These are phyloP conservation scores for Withania somnifera DNA, from an alignment of 305 asterid species.

Conservation along the genomic window DNA sequence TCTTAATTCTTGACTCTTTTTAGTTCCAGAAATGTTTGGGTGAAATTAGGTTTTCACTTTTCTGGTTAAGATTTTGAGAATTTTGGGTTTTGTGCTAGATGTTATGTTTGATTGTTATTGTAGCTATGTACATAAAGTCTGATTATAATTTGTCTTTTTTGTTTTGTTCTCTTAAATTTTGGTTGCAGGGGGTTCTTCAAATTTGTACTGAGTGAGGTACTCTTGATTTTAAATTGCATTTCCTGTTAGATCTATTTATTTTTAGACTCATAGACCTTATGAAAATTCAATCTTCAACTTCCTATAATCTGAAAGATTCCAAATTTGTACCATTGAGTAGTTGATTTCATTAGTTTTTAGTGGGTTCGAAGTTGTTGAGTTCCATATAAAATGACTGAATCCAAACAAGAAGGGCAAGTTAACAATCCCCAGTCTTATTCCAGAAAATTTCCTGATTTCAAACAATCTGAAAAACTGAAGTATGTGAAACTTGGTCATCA, in stretches of 20 bases:
- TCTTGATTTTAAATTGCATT: neutral
- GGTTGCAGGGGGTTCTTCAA: neutral
- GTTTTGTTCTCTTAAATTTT: neutral
- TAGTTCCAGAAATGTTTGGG: neutral
- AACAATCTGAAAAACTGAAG: constrained; percentile 16
- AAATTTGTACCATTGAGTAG: too few species aligned
- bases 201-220: neutral
- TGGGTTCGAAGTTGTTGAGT: neutral
- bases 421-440: constrained; percentile 1
- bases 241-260: neutral
- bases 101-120: neutral
- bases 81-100: neutral
- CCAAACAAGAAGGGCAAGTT: neutral
- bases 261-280: neutral
- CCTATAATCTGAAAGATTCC: neutral
- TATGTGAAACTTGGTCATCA: constrained; percentile 23
- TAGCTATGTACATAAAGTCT: neutral
- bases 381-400: constrained; percentile 11
- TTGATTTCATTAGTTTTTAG: too few species aligned
- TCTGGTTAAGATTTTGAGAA: neutral
- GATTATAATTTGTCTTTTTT: neutral
- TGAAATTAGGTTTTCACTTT: neutral
- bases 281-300: neutral
- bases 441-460: constrained; percentile 18
- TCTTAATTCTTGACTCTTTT: neutral